phyloP scores from a whole-genome alignment of 2,329 filamentous ascomycete species.

The Didymella exigua region DNA sequence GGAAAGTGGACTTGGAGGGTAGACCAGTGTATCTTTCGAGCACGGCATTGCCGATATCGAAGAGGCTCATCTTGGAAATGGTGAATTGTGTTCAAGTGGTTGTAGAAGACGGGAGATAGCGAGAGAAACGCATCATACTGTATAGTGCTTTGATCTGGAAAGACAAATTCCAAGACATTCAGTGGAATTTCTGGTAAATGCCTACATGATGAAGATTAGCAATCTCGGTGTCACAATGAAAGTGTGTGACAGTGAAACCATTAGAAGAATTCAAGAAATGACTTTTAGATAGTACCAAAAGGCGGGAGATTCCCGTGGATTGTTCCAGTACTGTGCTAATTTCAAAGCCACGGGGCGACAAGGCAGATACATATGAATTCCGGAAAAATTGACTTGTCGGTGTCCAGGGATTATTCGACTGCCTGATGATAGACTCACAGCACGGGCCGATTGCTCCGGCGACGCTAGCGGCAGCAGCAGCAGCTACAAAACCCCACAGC shows the following conservation, averaged over 20 bases:
- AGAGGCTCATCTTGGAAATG: not conserved
- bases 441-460: slow-evolving; percentile 2
- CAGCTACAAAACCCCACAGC: slow-evolving; percentile 43
- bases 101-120: not conserved
- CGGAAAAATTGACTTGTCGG: not conserved
- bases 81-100: not conserved
- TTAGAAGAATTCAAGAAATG: no score
- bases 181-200: not conserved
- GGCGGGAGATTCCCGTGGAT: no score
- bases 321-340: no score
- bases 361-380: no score
- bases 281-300: no score
- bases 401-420: not conserved
- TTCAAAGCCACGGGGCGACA: no score
- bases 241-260: no score
- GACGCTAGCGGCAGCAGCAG: slow-evolving; percentile 23
- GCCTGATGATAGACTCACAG: not conserved
- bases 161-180: not conserved
- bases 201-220: no score
- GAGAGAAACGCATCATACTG: not conserved
- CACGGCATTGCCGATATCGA: not conserved
- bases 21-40: not conserved
- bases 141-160: no score
- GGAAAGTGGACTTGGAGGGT: slow-evolving; percentile 11
- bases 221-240: no score